These are phyloP conservation scores for Penicillium turbatum DNA, from an alignment of 495 filamentous ascomycete species.

Conservation along the genomic window DNA sequence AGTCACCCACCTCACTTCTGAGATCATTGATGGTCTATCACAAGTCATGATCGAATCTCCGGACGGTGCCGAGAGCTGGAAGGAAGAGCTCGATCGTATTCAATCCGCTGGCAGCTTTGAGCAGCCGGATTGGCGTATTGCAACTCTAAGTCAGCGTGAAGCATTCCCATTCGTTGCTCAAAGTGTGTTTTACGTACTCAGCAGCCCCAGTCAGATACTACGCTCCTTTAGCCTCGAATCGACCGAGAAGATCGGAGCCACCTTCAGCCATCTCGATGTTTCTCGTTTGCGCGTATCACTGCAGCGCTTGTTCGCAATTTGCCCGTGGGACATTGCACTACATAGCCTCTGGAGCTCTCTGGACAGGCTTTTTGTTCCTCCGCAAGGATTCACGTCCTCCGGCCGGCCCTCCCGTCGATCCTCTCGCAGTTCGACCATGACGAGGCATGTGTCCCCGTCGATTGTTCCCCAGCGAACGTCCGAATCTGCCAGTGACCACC, in stretches of 20 bases:
- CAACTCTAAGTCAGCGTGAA: conserved; percentile 36
- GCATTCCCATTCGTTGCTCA: conserved; percentile 62
- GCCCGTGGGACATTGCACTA: conserved; percentile 55
- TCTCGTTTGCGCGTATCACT: conserved; percentile 31
- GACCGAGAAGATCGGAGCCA: conserved; percentile 1
- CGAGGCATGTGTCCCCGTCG: conserved; percentile 18
- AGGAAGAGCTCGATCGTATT: conserved; percentile 38
- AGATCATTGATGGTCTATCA: conserved; percentile 38
- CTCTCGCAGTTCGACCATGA: conserved; percentile 32
- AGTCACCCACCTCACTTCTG: conserved; percentile 39
- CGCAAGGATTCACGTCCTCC: conserved; percentile 47
- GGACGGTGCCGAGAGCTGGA: conserved; percentile 40
- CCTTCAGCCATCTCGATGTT: conserved; percentile 26
- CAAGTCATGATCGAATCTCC: conserved; percentile 34
- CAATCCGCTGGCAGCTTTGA: conserved; percentile 39
- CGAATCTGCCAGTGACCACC: conserved; percentile 28
- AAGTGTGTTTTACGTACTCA: conserved; percentile 68
- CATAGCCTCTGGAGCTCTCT: conserved; percentile 73
- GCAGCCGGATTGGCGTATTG: conserved; percentile 37
- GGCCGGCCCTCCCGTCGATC: conserved; percentile 34
- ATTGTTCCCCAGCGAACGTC: conserved; percentile 28
- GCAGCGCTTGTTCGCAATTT: conserved; percentile 34
- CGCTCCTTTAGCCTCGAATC: conserved; percentile 56
- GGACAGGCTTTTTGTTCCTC: conserved; percentile 63
- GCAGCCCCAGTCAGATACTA: conserved; percentile 59